Base-by-base conservation (phyloP, 768 basidiomycete genomes). In the Pisolithus microcarpus region DNA sequence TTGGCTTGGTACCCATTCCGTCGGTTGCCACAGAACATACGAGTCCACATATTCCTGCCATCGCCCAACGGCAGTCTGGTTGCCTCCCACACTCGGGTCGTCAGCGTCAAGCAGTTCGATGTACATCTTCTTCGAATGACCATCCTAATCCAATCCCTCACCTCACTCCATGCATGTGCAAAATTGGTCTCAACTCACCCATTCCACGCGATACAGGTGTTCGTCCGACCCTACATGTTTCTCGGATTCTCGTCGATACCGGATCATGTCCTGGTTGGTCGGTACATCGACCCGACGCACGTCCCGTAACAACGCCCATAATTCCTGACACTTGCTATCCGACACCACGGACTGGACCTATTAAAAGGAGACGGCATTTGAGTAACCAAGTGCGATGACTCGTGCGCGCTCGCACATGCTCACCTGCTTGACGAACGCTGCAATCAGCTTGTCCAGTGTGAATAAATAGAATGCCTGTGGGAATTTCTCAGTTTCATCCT, bases 391-490 rank as follows among this genome's bases (percentile, higher is more conserved):
- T 26, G 26, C 13, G 13, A 34, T 15, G 13, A 34, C 34, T 34
- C 34, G 34, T 30, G 7, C 26, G 7, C 26, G 26, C 26, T 26
- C 26, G 7, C 30, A 31, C 30, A 31, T 31, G 13, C 34, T 65
- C 53, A 91, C 92, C 77, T 96, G 92, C 72, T 97, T 97, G 66
- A 97, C 79, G 47, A 97, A 78, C 19, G 85, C 84, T 11, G 81
- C 84, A 51, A 98, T 83, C 43, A 96, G 71, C 68, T 94, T 92
- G 75, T 99, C 96, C 61, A 99, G 65, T 1, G 96, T 97, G 68
- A 95, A 98, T 57, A 95, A 70, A 49, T 84, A 78, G 70, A 91
- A 97, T 4, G 91, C 93, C 84, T 94, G 73, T 56, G 58, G 74
- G 69, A 65, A 66, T 66, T 37, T 11, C 7, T 15, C 42, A 30